Percentiles rank a stretch among this genome's conserved stretches.
phyloP scores from a whole-genome alignment of 208 protist genomes.

The Leishmania braziliensis region DNA sequence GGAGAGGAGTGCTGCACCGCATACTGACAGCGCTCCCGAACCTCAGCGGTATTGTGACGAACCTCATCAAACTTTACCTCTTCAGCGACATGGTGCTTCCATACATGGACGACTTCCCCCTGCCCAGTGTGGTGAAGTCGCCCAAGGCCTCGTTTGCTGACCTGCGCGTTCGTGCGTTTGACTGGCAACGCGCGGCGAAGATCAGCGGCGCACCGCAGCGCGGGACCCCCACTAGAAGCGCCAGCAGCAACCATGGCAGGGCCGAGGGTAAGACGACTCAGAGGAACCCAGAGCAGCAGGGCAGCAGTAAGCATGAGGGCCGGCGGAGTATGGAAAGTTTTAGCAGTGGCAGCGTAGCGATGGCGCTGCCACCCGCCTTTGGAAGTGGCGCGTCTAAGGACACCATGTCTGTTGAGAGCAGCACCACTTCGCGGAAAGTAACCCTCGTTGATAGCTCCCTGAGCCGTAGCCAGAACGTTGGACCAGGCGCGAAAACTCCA shows the following conservation, averaged over 20 bases:
- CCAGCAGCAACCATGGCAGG: not conserved
- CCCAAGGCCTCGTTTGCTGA: slow-evolving; percentile 33
- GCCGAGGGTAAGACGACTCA: not conserved
- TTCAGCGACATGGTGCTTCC: slow-evolving; percentile 83
- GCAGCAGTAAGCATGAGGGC: too few species aligned
- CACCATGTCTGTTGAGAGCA: not conserved
- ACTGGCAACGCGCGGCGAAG: slow-evolving; percentile 53
- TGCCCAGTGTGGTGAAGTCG: slow-evolving; percentile 70
- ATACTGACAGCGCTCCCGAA: slow-evolving; percentile 79
- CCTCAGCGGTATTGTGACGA: slow-evolving; percentile 63
- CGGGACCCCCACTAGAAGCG: not conserved
- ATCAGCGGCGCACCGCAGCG: slow-evolving; percentile 34
- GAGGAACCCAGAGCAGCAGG: not conserved
- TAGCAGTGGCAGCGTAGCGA: not conserved
- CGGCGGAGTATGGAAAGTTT: too few species aligned
- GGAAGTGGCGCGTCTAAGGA: not conserved
- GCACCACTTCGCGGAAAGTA: not conserved
- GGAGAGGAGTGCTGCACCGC: slow-evolving; percentile 68
- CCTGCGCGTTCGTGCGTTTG: slow-evolving; percentile 57
- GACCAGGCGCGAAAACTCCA: too few species aligned
- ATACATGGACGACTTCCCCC: slow-evolving; percentile 85
- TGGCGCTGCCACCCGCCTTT: too few species aligned
- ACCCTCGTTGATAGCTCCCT: not conserved
- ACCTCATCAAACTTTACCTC: slow-evolving; percentile 74
- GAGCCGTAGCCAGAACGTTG: not conserved